Evolutionary conservation across 2,329 filamentous ascomycete genomes (phyloP), one percentile per base, ranked within the genome.

Genomic region (Scedosporium apiospermum): DNA sequence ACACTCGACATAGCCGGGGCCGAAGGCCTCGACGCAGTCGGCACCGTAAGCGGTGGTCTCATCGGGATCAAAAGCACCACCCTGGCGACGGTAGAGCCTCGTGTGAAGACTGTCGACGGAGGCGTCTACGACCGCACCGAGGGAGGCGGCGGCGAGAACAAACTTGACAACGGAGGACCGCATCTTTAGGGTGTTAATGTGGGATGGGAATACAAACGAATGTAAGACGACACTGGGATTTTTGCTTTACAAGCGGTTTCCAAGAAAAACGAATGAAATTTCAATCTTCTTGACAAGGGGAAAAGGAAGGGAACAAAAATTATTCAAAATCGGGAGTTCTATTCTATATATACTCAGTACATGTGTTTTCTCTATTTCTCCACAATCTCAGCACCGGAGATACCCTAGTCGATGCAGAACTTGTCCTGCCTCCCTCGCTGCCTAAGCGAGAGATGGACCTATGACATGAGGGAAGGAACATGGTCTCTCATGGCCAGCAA

Each of bases 31-130:
- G 26, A 30, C 30, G 41, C 59, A 61, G 9, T 23, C 10, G 21
- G 46, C 42, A 34, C 26, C 59, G 6, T 23, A 14, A 44, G 49
- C 16, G 7, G 26, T 53, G 10, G 16, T 23, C 44, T 61, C 59
- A 6, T 53, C 59, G 23, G 59, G 59, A 18, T 61, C 59, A 26
- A 61, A 61, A 21, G 59, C 59, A 7, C 23, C n/a, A 21, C 44
- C 44, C 58, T 60, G 59, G 6, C 59, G 59, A 26, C 59, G 59
- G 26, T 21, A 34, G 16, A 61, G 14, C 12, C 26, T 12, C 12
- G 23, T 3, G 7, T 30, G 18, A 21, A 51, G 16, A n/a, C 26
- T 9, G 59, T 16, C 14, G 44, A 18, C 21, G 23, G 44, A 34
- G 9, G 23, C 26, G 16, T 34, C 16, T 1, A 53, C 42, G 21